Evolutionary conservation across 169 alveolate genomes (phyloP).

Genomic region (Plasmodium berghei): DNA sequence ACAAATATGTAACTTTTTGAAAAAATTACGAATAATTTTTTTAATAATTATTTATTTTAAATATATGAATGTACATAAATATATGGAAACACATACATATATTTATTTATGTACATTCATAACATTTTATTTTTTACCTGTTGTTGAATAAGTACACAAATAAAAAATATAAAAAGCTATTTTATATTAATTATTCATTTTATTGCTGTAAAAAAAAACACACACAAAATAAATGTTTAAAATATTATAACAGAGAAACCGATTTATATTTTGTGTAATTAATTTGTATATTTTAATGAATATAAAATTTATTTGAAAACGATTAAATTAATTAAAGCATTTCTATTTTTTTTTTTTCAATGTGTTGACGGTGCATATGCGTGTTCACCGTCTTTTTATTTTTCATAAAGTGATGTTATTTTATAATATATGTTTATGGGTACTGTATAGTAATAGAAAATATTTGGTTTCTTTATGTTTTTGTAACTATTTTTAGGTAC

Average conservation of each 20-base stretch:
- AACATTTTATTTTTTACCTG: background rate
- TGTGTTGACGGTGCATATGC: slow-evolving; percentile 67
- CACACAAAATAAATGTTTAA: too few relatives aligned
- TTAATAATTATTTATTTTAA: background rate
- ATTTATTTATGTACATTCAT: background rate
- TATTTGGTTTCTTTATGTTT: background rate
- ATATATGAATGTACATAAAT: slow-evolving; percentile 3
- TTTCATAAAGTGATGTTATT: slow-evolving; percentile 19
- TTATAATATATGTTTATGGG: slow-evolving; percentile 18
- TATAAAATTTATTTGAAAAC: slow-evolving; percentile 3
- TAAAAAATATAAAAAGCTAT: background rate
- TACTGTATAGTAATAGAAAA: background rate
- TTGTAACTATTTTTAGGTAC: slow-evolving; percentile 3
- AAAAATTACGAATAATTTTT: slow-evolving; percentile 4
- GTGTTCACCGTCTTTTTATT: slow-evolving; percentile 18
- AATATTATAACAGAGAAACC: background rate
- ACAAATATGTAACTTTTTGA: slow-evolving; percentile 23
- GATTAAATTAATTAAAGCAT: background rate
- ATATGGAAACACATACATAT: background rate
- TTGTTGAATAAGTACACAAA: background rate
- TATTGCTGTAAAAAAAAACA: too few relatives aligned
- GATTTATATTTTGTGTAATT: background rate
- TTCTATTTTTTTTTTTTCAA: slow-evolving; percentile 40
- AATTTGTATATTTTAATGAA: slow-evolving; percentile 11
- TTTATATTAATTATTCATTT: too few relatives aligned